Conservation (phyloP, 306 rosid species). For the Sindora glabra region DNA sequence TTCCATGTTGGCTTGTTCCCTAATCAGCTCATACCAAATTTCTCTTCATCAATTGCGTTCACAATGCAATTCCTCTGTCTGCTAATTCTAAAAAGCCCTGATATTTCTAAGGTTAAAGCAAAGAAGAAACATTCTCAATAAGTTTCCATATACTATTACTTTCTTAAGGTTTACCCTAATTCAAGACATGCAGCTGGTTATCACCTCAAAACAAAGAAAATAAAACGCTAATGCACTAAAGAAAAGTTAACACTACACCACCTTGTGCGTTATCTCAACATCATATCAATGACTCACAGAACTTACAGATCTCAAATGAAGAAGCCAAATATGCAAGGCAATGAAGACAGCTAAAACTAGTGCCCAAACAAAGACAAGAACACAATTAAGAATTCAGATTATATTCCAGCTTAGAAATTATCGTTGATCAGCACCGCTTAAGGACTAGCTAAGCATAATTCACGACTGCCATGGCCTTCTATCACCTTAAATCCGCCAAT, state of each 20-base stretch:
- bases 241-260: neutral
- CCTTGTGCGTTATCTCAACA: neutral
- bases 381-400: no score
- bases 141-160: neutral
- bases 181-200: neutral
- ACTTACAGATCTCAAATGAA: neutral
- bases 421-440: no score
- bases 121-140: neutral
- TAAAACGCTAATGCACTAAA: neutral
- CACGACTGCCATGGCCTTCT: no score
- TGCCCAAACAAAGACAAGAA: no score
- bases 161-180: neutral
- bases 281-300: neutral
- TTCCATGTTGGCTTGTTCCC: neutral
- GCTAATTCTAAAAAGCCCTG: neutral
- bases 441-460: no score
- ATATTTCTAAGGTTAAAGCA: neutral
- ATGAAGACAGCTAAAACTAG: no score
- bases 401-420: no score
- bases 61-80: neutral
- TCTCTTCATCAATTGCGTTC: neutral
- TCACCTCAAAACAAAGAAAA: neutral
- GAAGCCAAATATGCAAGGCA: no score
- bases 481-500: no score
- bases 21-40: neutral